Conservation (phyloP, 1,284 basidiomycete species). For the Cystobasidium slooffiae region DNA sequence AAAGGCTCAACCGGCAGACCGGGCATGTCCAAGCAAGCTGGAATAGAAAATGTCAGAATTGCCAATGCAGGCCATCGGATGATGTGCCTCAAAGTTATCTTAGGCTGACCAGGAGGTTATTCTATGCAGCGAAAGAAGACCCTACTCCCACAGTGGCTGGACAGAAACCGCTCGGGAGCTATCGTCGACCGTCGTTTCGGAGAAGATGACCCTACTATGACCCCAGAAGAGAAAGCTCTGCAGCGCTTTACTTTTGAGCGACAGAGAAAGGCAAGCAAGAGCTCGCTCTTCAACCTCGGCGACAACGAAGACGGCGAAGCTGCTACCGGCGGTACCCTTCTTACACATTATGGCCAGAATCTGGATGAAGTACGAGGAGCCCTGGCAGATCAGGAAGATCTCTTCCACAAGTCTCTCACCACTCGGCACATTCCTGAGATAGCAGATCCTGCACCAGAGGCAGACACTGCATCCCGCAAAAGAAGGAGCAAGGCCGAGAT, state of each 20-base stretch:
- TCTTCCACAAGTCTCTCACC: conserved; percentile 34
- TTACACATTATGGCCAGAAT: conserved; percentile 93
- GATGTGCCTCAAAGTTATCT: neutral
- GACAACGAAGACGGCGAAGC: conserved; percentile 66
- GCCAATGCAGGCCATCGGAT: neutral
- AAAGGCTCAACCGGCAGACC: conserved; percentile 83
- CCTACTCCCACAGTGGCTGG: conserved; percentile 77
- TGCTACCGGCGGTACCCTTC: conserved; percentile 59
- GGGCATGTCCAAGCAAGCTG: conserved; percentile 82
- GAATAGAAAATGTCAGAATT: conserved; percentile 77
- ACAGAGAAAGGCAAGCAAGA: conserved; percentile 68
- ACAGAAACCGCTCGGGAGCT: conserved; percentile 79
- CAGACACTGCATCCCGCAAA: conserved; percentile 58
- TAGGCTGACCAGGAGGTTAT: conserved; percentile 7
- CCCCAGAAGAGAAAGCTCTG: conserved; percentile 93
- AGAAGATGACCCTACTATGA: conserved; percentile 88
- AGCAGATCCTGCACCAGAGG: neutral
- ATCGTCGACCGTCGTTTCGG: conserved; percentile 95
- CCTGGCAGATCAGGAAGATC: conserved; percentile 32
- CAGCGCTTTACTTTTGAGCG: conserved; percentile 93
- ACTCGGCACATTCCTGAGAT: conserved; percentile 11
- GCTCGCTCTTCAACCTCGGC: conserved; percentile 83
- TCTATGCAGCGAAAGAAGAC: conserved; percentile 74
- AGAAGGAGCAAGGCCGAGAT: conserved; percentile 94
- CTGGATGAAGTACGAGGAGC: conserved; percentile 72